These are phyloP conservation scores for Ramularia endophylla DNA, from an alignment of 2,329 filamentous ascomycete species.

Conservation along the genomic window DNA sequence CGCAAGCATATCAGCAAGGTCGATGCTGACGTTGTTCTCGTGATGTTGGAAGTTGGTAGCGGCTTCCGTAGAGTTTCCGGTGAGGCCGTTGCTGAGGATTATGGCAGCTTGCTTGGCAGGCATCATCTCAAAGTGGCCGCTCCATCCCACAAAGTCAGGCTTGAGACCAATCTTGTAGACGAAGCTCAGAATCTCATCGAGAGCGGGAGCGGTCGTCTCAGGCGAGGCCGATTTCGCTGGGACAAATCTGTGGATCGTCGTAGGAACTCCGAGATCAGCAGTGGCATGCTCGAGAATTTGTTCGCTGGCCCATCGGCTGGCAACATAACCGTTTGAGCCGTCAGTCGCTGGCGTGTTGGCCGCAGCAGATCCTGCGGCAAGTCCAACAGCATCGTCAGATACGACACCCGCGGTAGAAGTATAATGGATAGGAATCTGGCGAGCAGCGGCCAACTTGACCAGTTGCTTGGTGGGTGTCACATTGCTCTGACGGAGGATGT, in stretches of 20 bases:
- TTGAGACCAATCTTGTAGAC: background rate
- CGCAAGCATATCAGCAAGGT: background rate
- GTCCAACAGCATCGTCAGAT: background rate
- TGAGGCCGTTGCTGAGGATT: background rate
- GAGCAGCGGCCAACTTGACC: slow-evolving; percentile 1
- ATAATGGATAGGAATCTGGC: slow-evolving; percentile 11
- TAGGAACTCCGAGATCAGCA: background rate
- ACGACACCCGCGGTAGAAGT: slow-evolving; percentile 2
- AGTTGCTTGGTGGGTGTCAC: slow-evolving; percentile 9
- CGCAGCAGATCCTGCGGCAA: no score
- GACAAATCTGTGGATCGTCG: background rate
- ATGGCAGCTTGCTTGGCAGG: background rate
- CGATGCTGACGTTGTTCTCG: background rate
- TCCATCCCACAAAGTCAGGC: background rate
- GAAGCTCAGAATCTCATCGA: background rate
- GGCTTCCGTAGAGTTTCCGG: background rate
- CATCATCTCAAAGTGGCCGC: background rate
- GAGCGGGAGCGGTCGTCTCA: background rate
- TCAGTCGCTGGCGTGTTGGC: no score
- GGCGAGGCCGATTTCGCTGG: background rate
- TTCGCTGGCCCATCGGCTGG: background rate
- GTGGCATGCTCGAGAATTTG: background rate
- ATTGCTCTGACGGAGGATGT: slow-evolving; percentile 17
- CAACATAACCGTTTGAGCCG: no score
- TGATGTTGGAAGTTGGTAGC: background rate